These are phyloP conservation scores for Pulicaria dysenterica DNA, from an alignment of 129 eudicot species.

Conservation along the genomic window DNA sequence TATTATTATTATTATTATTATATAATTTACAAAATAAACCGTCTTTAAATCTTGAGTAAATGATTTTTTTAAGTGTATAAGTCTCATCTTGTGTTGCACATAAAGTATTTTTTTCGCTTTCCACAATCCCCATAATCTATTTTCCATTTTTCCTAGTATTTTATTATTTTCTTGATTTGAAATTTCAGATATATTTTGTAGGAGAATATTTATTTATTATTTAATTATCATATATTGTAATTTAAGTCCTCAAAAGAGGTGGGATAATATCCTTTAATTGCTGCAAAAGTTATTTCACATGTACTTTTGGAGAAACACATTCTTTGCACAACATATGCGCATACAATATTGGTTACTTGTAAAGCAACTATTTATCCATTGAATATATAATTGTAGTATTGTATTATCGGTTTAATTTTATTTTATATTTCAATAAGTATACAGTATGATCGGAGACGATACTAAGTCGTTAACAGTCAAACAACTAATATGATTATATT, in stretches of 20 bases:
- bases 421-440: too few species aligned
- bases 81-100: conserved; percentile 37
- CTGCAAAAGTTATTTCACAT: conserved; percentile 43
- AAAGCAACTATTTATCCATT: neutral
- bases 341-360: conserved; percentile 21
- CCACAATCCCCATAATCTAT: conserved; percentile 29
- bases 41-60: conserved; percentile 17
- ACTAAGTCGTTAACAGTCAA: too few species aligned
- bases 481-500: too few species aligned
- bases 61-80: conserved; percentile 18
- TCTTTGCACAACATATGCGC: conserved; percentile 21
- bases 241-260: conserved; percentile 29
- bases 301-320: conserved; percentile 29
- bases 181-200: neutral
- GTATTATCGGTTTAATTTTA: too few species aligned
- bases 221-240: neutral
- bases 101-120: conserved; percentile 31
- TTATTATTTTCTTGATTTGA: neutral
- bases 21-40: conserved; percentile 21
- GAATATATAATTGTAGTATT: neutral
- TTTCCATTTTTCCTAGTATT: too few species aligned
- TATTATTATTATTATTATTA: neutral
- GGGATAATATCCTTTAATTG: conserved; percentile 38
- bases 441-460: too few species aligned
- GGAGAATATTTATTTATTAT: conserved; percentile 18